Base-by-base conservation (phyloP, 768 basidiomycete species). In the Boletus vinaceobasis region DNA sequence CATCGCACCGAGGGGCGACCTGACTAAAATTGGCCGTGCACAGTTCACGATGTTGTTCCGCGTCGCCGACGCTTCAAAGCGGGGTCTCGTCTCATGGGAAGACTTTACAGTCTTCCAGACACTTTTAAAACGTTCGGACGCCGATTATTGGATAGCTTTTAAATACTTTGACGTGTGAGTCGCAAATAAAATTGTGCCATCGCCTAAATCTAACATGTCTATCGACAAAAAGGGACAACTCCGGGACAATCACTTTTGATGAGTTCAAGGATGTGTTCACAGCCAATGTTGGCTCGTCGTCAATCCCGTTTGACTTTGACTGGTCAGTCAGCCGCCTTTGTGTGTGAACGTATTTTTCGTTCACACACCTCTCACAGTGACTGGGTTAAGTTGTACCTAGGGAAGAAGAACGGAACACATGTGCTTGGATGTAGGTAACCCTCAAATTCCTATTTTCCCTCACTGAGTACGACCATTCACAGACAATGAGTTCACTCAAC, bases 91-190 rank as follows among this genome's bases (percentile, higher is more conserved):
- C 50, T 88, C 88, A 48, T 98, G 93, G 88, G 93, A 97, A 64
- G 97, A 99, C 72, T 99, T 97, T 62, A 86, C 86, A 7, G 87
- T 96, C 58, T 99, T 99, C 68, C 89, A 98, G 77, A 95, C 93
- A 17, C 75, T 91, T 59, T 74, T 96, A 64, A 93, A 98, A 76
- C 80, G 90, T 60, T 92, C 96, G 19, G 96, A 98, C 71, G 96
- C 96, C 31, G 94, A 98, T 70, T 95, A 96, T 72, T 92, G 89
- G 81, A 94, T 95, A 72, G 93, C 94, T 19, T 96, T 96, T 77
- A 87, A 90, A 69, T 95, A 91, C 68, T 97, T 96, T 71, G 94
- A 97, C 71, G 88, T 88, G 93, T 94, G 74, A 68, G 90, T 80
- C n/a, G 5, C 17, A 26, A 43, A 10, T 31, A 43, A 42, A 55